Evolutionary conservation across 768 basidiomycete species (phyloP).

Genomic region (Rhodotorula sphaerocarpa): DNA sequence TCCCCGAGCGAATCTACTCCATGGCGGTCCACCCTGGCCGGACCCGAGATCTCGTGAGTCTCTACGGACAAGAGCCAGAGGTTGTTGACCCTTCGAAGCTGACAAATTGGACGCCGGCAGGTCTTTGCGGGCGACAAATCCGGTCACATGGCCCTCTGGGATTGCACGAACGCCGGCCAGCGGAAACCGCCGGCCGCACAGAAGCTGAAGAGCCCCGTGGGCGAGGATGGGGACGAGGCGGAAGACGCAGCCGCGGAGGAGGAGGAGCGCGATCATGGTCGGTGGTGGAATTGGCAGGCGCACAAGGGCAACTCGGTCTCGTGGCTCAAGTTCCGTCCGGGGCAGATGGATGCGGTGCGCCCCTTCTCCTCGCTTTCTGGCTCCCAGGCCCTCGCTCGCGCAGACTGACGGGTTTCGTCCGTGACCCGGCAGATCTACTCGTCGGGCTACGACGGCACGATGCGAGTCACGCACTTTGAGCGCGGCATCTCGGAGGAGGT

Average conservation of each 20-base stretch:
- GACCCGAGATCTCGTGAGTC: slow-evolving; percentile 41
- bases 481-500: slow-evolving; percentile 43
- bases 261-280: slow-evolving; percentile 9
- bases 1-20: slow-evolving; percentile 45
- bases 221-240: slow-evolving; percentile 29
- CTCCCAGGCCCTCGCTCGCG: no score
- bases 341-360: slow-evolving; percentile 42
- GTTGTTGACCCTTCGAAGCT: no score
- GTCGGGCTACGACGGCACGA: slow-evolving; percentile 46
- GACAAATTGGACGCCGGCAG: not conserved
- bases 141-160: slow-evolving; percentile 41
- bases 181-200: not conserved
- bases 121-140: slow-evolving; percentile 31
- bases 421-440: slow-evolving; percentile 41
- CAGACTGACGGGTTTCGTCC: not conserved
- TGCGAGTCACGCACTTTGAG: slow-evolving; percentile 44
- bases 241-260: slow-evolving; percentile 36
- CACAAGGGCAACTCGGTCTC: slow-evolving; percentile 42
- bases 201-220: slow-evolving; percentile 12
- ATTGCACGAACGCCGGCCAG: slow-evolving; percentile 39
- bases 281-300: slow-evolving; percentile 40
- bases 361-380: not conserved
- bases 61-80: not conserved
- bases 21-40: slow-evolving; percentile 45
- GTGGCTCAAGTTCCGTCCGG: slow-evolving; percentile 44